Base-by-base conservation (phyloP, 2,329 filamentous ascomycete genomes). In the Calonectria naviculata region DNA sequence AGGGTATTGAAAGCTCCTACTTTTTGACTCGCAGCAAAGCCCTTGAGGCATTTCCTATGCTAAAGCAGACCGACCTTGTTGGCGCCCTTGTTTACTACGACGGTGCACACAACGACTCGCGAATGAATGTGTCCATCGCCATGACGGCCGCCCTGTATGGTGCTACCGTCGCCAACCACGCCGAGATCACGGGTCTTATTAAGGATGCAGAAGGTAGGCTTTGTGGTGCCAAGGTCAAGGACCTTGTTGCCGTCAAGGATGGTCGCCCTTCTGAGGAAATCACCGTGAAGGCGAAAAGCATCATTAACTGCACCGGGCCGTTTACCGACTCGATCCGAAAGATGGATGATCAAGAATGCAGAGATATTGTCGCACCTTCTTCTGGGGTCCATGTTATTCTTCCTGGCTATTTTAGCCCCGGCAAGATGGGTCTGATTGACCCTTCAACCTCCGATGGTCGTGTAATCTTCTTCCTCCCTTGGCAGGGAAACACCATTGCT, bases 401-500 rank as follows among this genome's bases (percentile, higher is more conserved):
- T 3, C 95, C 95, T 26, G 94, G 94, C 58, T 97, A 97, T 85
- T 97, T 93, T 86, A 94, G 92, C 78, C 94, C 94, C 49, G 89
- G 92, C 24, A 93, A 95, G 80, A 97, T 97, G 94, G 95, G 95
- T 72, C 87, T 97, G 46, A 94, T 97, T 77, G 95, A 97, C 78
- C 94, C 95, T 6, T 91, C 91, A 46, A 97, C 95, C 2, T 97
- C 94, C 1, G 95, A 97, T 80, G 95, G 95, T 24, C 91, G 95
- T 81, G 95, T 97, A 61, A 96, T 97, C 80, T 97, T 97, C 90
- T 97, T 97, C 88, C 88, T 97, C 46, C 95, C 95, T 26, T 97
- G 95, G 95, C 94, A 97, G 85, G 94, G 94, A 60, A 97, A 97
- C 84, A 97, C 94, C 17, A 97, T 97, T 79, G 95, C 94, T 54